These are phyloP conservation scores for Fraxinus pennsylvanica DNA, from an alignment of 257 asterid species.

Conservation along the genomic window DNA sequence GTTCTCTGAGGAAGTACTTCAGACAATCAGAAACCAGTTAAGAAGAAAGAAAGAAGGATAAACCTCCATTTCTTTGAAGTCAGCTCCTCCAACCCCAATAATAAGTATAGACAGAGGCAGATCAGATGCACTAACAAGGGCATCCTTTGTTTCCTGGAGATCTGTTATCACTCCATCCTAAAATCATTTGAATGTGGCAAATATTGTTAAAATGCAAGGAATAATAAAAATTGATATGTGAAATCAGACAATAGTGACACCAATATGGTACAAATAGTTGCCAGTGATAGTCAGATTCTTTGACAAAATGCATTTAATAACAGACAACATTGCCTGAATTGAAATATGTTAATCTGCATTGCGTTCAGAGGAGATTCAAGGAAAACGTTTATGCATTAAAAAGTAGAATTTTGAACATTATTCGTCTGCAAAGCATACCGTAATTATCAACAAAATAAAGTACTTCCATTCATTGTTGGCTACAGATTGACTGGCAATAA, in stretches of 20 bases:
- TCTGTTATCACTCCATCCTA: conserved; percentile 99
- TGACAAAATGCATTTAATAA: not conserved
- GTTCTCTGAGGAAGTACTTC: conserved; percentile 6
- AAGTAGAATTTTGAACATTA: conserved; percentile 17
- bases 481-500: conserved; percentile 82
- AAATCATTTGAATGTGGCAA: conserved; percentile 3
- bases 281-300: conserved; percentile 11
- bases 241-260: conserved; percentile 9
- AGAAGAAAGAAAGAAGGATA: conserved; percentile 20
- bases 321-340: conserved; percentile 4
- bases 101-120: conserved; percentile 90
- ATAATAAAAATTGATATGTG: conserved; percentile 9
- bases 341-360: not conserved
- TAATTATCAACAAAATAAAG: conserved; percentile 80
- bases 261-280: not conserved
- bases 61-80: conserved; percentile 98
- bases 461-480: conserved; percentile 70
- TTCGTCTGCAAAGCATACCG: conserved; percentile 48
- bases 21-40: conserved; percentile 11
- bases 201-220: conserved; percentile 15
- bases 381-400: not conserved
- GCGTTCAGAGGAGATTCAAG: not conserved
- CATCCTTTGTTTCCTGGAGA: conserved; percentile 97
- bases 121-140: conserved; percentile 91
- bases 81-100: conserved; percentile 99